Evolutionary conservation across 768 basidiomycete genomes (phyloP).

Genomic region (Agrocybe praecox): DNA sequence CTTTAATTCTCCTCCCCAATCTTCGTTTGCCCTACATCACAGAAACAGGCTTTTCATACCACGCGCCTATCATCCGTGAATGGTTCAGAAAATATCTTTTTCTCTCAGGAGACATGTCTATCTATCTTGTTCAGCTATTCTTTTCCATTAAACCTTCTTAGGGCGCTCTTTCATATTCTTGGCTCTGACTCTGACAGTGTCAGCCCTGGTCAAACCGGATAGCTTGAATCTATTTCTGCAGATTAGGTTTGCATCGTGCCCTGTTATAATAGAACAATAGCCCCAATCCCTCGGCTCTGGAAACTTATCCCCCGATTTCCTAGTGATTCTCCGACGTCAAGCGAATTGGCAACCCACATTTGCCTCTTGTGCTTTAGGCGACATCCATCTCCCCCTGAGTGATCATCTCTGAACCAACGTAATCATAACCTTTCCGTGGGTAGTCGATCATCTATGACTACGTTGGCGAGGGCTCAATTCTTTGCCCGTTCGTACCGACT

Average conservation of each 20-base stretch:
- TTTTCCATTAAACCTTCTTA: constrained; percentile 4
- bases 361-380: not conserved
- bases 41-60: not conserved
- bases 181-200: constrained; percentile 4
- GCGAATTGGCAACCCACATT: not conserved
- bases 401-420: not conserved
- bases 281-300: constrained; percentile 16
- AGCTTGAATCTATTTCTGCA: constrained; percentile 9
- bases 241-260: constrained; percentile 24
- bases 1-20: not conserved
- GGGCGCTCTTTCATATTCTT: constrained; percentile 17
- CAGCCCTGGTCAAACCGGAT: not conserved
- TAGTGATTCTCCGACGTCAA: constrained; percentile 17
- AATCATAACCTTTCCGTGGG: not conserved
- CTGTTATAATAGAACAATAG: constrained; percentile 12
- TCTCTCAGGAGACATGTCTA: not conserved
- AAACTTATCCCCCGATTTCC: constrained; percentile 12
- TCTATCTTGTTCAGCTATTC: not conserved
- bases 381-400: not conserved
- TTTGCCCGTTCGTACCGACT: constrained; percentile 1
- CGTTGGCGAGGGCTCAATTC: not conserved
- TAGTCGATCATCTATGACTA: not conserved
- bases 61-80: not conserved
- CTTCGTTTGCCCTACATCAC: not conserved
- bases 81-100: not conserved